These are phyloP conservation scores for Rhizoctonia solani DNA, from an alignment of 1,284 basidiomycete genomes.

Conservation along the genomic window DNA sequence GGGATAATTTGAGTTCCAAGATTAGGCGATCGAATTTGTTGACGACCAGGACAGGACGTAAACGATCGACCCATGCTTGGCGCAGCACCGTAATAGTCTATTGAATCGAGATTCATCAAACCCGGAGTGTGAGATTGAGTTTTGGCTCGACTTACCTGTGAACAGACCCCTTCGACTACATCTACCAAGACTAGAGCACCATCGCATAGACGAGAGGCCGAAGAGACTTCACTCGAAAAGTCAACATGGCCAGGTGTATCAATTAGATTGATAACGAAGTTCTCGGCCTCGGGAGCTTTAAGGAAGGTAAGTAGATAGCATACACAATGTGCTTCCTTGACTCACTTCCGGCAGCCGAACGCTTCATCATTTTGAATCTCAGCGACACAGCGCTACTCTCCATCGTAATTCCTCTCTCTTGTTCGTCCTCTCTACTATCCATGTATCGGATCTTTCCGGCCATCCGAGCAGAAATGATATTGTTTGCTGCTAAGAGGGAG, in stretches of 20 bases:
- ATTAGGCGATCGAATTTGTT: conserved; percentile 98
- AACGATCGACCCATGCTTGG: conserved; percentile 91
- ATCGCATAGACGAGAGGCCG: conserved; percentile 91
- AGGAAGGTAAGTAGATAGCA: neutral
- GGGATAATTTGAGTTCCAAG: conserved; percentile 90
- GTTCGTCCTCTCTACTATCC: conserved; percentile 96
- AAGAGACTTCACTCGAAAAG: conserved; percentile 96
- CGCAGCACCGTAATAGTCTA: conserved; percentile 94
- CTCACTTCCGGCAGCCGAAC: conserved; percentile 53
- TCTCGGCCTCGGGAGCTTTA: conserved; percentile 44
- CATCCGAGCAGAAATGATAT: conserved; percentile 93
- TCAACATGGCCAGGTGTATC: conserved; percentile 99
- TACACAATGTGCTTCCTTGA: neutral
- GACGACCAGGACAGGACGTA: conserved; percentile 92
- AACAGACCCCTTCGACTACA: conserved; percentile 97
- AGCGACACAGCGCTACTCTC: conserved; percentile 93
- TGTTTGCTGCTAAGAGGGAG: conserved; percentile 93
- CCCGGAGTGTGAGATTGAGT: neutral
- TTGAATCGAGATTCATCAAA: neutral
- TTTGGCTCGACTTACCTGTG: conserved; percentile 67
- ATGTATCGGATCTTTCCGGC: conserved; percentile 96
- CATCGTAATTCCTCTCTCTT: conserved; percentile 98
- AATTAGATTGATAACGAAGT: conserved; percentile 90
- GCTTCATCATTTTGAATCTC: conserved; percentile 73
- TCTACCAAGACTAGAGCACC: conserved; percentile 97